Evolutionary conservation across 176 grass and related monocot species (phyloP), one percentile per base, ranked within the genome.

Genomic region (Oryza australiensis): DNA sequence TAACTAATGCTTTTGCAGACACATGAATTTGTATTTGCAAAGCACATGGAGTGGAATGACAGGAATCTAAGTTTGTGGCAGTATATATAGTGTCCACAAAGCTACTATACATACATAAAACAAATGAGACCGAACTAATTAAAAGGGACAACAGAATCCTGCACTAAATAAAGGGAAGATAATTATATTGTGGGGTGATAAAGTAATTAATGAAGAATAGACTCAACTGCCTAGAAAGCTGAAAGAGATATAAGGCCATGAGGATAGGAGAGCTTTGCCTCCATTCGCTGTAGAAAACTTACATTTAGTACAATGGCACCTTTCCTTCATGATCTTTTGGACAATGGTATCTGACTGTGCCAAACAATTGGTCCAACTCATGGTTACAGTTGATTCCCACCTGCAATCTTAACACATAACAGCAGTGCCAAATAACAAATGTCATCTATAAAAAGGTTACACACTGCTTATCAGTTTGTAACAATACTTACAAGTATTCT

Each of bases 11-110:
- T 18, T 12, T 3, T 5, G 20, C 51, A 55, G 51, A 55, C 23
- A 18, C 53, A 81, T 48, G 23, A 38, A 64, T 78, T 37, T 9
- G 41, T 77, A 20, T 77, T 2, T 43, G 75, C 59, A 64, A 5
- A 40, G 51, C 51, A 37, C 66, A 82, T 18, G 29, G 29, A 76
- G 30, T 82, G 73, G 7, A 35, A 35, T 35, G 34, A 35, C 34
- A 6, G 34, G 34, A 5, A 77, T 29, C 12, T 15, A 77, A 71
- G 65, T 29, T 72, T 26, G 66, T 76, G 29, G 23, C 0, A 68
- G 57, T 82, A 76, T 87, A 87, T 86, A 74, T 72, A 82, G 79
- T 64, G 38, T 16, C 38, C 65, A 64, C 26, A 87, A 62, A 71
- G 12, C 51, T 77, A 71, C 79, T 71, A 64, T 46, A 30, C 79